These are phyloP conservation scores for Aristolochia contorta DNA, from an alignment of 164 flowering plant species.

Conservation along the genomic window DNA sequence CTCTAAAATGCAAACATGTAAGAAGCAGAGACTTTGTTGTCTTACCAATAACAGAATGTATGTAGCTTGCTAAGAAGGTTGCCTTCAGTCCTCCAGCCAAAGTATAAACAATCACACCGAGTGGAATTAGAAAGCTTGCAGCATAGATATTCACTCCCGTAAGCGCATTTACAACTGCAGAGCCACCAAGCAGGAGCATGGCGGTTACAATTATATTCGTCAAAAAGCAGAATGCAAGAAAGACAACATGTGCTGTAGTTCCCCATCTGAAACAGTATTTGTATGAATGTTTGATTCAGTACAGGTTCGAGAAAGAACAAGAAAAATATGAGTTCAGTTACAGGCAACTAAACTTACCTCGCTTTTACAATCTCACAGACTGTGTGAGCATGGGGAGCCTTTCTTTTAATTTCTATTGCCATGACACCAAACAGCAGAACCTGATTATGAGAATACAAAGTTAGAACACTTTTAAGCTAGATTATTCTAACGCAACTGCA, in stretches of 20 bases:
- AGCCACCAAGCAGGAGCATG: conserved; percentile 96
- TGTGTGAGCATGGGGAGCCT: conserved; percentile 95
- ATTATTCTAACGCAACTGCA: too few relatives aligned
- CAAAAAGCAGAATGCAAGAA: conserved; percentile 75
- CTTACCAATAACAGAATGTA: conserved; percentile 88
- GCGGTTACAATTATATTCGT: conserved; percentile 95
- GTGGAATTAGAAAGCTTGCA: conserved; percentile 93
- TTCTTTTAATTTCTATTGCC: conserved; percentile 95
- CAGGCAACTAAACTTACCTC: conserved; percentile 32
- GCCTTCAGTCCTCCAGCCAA: conserved; percentile 96
- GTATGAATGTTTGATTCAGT: neutral
- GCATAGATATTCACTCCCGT: conserved; percentile 94
- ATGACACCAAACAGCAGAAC: conserved; percentile 90
- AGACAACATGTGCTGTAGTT: conserved; percentile 71
- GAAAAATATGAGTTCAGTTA: neutral
- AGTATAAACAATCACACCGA: conserved; percentile 87
- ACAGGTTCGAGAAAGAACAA: too few relatives aligned
- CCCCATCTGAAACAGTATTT: conserved; percentile 64
- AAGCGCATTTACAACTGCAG: conserved; percentile 95
- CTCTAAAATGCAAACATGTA: neutral
- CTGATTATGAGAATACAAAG: conserved; percentile 17
- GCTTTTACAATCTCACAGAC: conserved; percentile 93
- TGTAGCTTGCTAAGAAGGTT: conserved; percentile 93
- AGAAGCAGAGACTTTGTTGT: neutral
- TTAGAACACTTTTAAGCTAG: neutral